Conservation (phyloP, 495 filamentous ascomycete genomes). For the Halenospora varia region DNA sequence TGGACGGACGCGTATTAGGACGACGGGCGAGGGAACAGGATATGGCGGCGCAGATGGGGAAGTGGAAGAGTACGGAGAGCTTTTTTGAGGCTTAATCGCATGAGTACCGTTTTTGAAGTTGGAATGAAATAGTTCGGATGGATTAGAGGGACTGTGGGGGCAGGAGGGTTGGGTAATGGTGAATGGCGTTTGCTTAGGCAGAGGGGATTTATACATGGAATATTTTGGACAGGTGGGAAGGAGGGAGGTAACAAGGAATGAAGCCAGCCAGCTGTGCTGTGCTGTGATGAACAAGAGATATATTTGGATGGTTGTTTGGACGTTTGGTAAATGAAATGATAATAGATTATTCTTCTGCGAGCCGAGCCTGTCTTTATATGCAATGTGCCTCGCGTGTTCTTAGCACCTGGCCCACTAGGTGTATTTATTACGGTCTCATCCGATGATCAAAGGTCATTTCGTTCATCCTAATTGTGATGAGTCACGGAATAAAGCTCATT, state of each 20-base stretch:
- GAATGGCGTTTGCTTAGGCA: neutral
- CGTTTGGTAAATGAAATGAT: too few relatives aligned
- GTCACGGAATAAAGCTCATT: too few relatives aligned
- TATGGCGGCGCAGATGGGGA: slow-evolving; percentile 1
- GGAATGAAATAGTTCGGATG: neutral
- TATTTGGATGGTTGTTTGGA: slow-evolving; percentile 1
- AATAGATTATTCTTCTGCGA: too few relatives aligned
- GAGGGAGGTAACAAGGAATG: neutral
- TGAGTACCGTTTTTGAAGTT: too few relatives aligned
- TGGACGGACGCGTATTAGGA: slow-evolving; percentile 13
- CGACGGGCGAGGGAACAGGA: neutral
- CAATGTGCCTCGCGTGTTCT: too few relatives aligned
- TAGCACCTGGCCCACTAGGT: too few relatives aligned
- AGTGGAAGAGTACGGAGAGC: slow-evolving; percentile 7
- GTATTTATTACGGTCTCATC: too few relatives aligned
- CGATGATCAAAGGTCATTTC: too few relatives aligned
- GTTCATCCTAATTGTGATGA: too few relatives aligned
- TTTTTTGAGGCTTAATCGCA: slow-evolving; percentile 2
- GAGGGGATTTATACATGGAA: neutral
- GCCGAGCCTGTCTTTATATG: too few relatives aligned
- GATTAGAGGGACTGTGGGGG: neutral
- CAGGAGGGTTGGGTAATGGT: neutral
- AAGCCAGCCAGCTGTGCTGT: neutral
- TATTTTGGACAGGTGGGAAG: neutral
- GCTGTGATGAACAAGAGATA: slow-evolving; percentile 1